phyloP scores from a whole-genome alignment of 164 flowering plant species.

The Liriodendron chinense region DNA sequence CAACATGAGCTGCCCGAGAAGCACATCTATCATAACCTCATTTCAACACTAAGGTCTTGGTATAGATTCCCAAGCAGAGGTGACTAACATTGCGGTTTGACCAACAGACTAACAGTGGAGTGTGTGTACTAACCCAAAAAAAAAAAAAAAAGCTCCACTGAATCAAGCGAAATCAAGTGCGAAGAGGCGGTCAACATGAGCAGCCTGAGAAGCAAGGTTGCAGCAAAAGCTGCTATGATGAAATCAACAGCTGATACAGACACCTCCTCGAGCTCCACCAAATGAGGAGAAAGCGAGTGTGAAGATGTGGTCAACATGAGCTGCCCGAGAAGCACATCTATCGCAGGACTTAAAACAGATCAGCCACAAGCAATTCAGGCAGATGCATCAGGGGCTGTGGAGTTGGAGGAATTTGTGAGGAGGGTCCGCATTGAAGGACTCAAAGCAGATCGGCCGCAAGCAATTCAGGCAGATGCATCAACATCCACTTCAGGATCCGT shows the following conservation, averaged over 20 bases:
- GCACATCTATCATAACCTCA: neutral
- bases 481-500: too few relatives aligned
- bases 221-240: neutral
- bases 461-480: too few relatives aligned
- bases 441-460: too few relatives aligned
- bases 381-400: too few relatives aligned
- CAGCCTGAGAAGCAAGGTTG: slow-evolving; percentile 19
- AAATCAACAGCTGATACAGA: neutral
- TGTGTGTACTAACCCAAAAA: too few relatives aligned
- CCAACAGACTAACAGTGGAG: too few relatives aligned
- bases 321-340: slow-evolving; percentile 17
- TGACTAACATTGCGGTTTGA: too few relatives aligned
- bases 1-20: slow-evolving; percentile 32
- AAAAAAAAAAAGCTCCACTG: too few relatives aligned
- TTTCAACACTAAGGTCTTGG: too few relatives aligned
- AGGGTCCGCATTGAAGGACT: too few relatives aligned
- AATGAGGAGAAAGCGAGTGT: slow-evolving; percentile 56
- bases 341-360: neutral
- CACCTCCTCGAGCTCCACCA: slow-evolving; percentile 29
- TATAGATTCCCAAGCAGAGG: too few relatives aligned
- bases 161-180: slow-evolving; percentile 56
- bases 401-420: too few relatives aligned
- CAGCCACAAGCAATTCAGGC: neutral
- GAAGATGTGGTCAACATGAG: slow-evolving; percentile 44
- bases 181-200: slow-evolving; percentile 46